Base-by-base conservation (phyloP, 495 filamentous ascomycete species). In the Usnea hakonensis region DNA sequence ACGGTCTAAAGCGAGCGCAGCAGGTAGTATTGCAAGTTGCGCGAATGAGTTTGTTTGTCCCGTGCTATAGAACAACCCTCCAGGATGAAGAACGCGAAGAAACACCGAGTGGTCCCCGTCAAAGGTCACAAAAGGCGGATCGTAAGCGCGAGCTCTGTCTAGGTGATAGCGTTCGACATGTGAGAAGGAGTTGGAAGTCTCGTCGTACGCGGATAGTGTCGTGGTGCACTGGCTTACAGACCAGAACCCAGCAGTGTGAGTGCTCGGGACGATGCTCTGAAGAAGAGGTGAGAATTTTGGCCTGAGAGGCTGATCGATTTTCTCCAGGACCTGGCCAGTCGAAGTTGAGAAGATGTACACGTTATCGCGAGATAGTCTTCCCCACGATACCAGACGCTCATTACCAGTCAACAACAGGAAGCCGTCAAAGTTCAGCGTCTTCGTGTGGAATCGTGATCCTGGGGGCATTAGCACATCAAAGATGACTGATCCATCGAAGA, bases 361-460 rank as follows among this genome's bases (percentile, higher is more conserved):
- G 13, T 14, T 2, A 14, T 14, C 38, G 38, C 6, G 38, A 14
- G 38, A 8, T 8, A 13, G 11, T 14, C 38, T 40, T 16, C 13
- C 17, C 38, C 38, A 40, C 38, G 38, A 40, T 36, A 23, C 26
- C 17, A 57, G 33, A 10, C 0, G 26, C 26, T 30, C 36, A 17
- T 41, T 14, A 5, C 14, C 9, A 26, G 23, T 8, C 38, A 40
- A 40, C 38, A 40, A 8, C 38, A 10, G 5, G 7, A 5, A 3
- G 0, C 19, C 4, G n/a, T 10, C 19, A 7, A 16, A 17, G 5
- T 21, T 10, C 5, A 19, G 0, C 6, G 36, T 0, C 1, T 14
- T 9, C 9, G 1, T 40, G n/a, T n/a, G n/a, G n/a, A n/a, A n/a
- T n/a, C n/a, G 10, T 13, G 16, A 3, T 26, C 14, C n/a, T 28